Percentiles rank a stretch among this genome's conserved stretches.
These are phyloP conservation scores for Kluyveromyces nonfermentans DNA, from an alignment of 805 yeast species.

Conservation along the genomic window DNA sequence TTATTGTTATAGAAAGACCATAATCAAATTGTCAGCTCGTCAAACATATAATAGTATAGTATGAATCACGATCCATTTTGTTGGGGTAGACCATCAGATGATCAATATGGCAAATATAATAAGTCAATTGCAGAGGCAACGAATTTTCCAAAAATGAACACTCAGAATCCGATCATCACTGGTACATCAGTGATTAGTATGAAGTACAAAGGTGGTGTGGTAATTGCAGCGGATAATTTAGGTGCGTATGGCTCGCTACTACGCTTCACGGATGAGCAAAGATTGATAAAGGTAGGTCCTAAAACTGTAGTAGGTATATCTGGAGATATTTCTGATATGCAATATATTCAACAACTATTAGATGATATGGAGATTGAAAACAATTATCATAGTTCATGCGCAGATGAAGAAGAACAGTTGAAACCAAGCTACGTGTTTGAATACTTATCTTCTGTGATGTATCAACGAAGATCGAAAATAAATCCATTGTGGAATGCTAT, in stretches of 20 bases:
- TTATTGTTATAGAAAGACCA: too few species aligned
- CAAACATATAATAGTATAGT: not conserved
- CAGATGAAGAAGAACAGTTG: slow-evolving; percentile 46
- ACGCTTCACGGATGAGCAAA: slow-evolving; percentile 75
- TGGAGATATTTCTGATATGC: slow-evolving; percentile 93
- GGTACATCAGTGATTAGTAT: slow-evolving; percentile 93
- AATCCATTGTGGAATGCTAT: slow-evolving; percentile 94
- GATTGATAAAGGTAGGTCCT: slow-evolving; percentile 75
- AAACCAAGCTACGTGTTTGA: slow-evolving; percentile 85
- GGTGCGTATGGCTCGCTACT: slow-evolving; percentile 91
- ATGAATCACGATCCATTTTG: slow-evolving; percentile 94
- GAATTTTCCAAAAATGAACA: slow-evolving; percentile 66
- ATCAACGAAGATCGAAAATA: slow-evolving; percentile 84
- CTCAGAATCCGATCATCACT: slow-evolving; percentile 91
- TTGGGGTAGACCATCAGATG: slow-evolving; percentile 93
- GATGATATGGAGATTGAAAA: slow-evolving; percentile 75
- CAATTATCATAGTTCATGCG: slow-evolving; percentile 51
- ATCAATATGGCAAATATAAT: slow-evolving; percentile 74
- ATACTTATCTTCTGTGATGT: slow-evolving; percentile 75
- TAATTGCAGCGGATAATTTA: slow-evolving; percentile 90
- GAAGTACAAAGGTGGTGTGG: slow-evolving; percentile 82
- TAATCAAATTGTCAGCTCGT: too few species aligned
- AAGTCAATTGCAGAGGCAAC: slow-evolving; percentile 59
- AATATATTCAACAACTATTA: slow-evolving; percentile 62
- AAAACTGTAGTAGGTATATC: slow-evolving; percentile 86